Evolutionary conservation across 192 early-diverging fungal genomes (phyloP).

Genomic region (Coemansia sp.): DNA sequence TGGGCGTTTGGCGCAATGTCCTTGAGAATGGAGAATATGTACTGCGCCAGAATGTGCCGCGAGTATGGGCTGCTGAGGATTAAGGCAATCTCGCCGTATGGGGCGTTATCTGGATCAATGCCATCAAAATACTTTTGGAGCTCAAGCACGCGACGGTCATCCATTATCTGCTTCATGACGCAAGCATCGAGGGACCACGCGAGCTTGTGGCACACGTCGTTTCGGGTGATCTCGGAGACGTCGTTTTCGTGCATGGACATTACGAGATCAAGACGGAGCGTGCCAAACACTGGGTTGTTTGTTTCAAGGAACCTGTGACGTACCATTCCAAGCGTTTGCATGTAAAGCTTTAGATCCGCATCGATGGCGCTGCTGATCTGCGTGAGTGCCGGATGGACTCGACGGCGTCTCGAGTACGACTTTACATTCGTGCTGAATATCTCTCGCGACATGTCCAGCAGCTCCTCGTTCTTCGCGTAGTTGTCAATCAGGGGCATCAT

Average conservation of each 20-base stretch:
- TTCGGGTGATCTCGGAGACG: slow-evolving; percentile 17
- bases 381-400: slow-evolving; percentile 17
- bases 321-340: slow-evolving; percentile 37
- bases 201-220: slow-evolving; percentile 40
- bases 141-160: slow-evolving; percentile 26
- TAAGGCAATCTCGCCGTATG: slow-evolving; percentile 49
- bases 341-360: slow-evolving; percentile 36
- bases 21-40: slow-evolving; percentile 34
- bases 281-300: slow-evolving; percentile 27
- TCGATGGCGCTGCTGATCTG: slow-evolving; percentile 32
- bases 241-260: slow-evolving; percentile 41
- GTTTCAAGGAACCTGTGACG: slow-evolving; percentile 35
- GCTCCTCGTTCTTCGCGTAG: slow-evolving; percentile 14
- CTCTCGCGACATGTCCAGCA: slow-evolving; percentile 33
- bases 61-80: slow-evolving; percentile 47
- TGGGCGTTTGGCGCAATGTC: slow-evolving; percentile 32
- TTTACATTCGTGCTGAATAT: slow-evolving; percentile 14
- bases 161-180: slow-evolving; percentile 35
- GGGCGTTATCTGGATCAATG: slow-evolving; percentile 21
- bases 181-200: slow-evolving; percentile 46
- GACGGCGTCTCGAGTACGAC: slow-evolving; percentile 6
- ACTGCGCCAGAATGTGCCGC: slow-evolving; percentile 37
- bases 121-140: slow-evolving; percentile 43
- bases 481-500: slow-evolving; percentile 31
- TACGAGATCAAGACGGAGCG: slow-evolving; percentile 40